Evolutionary conservation across 805 yeast species (phyloP), one percentile per base, ranked within the genome.

Genomic region (Barnettozyma salicaria): DNA sequence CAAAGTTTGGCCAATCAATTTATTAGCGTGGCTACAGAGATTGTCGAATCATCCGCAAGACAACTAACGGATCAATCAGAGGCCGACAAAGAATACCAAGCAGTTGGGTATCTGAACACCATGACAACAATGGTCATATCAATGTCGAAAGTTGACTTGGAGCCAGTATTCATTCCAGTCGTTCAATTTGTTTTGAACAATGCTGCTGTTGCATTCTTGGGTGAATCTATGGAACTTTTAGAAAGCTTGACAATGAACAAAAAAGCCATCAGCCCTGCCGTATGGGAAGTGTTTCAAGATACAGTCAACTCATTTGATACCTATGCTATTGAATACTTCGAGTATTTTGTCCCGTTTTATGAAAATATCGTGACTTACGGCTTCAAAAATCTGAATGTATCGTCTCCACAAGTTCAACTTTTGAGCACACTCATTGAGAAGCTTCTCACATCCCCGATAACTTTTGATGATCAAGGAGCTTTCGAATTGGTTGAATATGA

Each of bases 81-180:
- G 9, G 67, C 70, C 27, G 88, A 80, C 43, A 80, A 80, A 52
- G 80, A 80, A 39, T 68, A 73, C 50, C 85, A 84, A 37, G 84
- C 80, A 0, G 67, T 74, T 34, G 86, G 87, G 2, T 62, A 80
- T 26, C 55, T 83, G 38, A 78, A 77, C 50, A 82, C 89, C 6
- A 74, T 84, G 74, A 72, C 80, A 13, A 80, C 90, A 0, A 81
- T 84, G 65, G 67, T 80, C 7, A 64, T 78, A 46, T 74, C 86
- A 1, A 80, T 81, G 76, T 75, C 78, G 4, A 64, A 65, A 25
- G 76, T 66, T 7, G 66, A 67, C 37, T 60, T 82, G 36, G 73
- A 77, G 40, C 68, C 68, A 24, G 70, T 71, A 6, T 69, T 81
- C 43, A 54, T 67, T 11, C 83, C 86, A 1, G 74, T 74, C 21